Conservation (phyloP, 805 yeast species). For the Starmerella geochares region DNA sequence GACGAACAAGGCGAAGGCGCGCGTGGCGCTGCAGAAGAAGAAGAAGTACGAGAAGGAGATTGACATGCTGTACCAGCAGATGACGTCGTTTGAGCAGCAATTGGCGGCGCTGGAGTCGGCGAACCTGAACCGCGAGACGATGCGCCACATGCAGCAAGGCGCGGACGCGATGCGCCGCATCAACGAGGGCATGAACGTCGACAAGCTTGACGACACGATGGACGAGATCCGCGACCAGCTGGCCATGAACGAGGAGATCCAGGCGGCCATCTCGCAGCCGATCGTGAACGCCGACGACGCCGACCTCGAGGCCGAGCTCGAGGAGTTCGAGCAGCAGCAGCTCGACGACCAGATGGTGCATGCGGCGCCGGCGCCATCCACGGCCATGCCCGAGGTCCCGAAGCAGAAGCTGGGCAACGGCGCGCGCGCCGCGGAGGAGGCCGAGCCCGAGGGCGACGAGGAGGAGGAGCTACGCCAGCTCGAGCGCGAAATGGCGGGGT, state of each 20-base stretch:
- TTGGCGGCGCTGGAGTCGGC: slow-evolving; percentile 86
- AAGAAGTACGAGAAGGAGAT: slow-evolving; percentile 70
- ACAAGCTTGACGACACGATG: slow-evolving; percentile 95
- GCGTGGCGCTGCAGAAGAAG: slow-evolving; percentile 78
- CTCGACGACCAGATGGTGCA: slow-evolving; percentile 48
- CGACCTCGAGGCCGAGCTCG: slow-evolving; percentile 90
- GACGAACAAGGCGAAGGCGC: slow-evolving; percentile 65
- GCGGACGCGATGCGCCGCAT: slow-evolving; percentile 93
- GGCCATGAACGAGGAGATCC: slow-evolving; percentile 86
- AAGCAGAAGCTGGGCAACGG: slow-evolving; percentile 20
- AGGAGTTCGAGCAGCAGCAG: slow-evolving; percentile 74
- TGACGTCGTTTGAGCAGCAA: slow-evolving; percentile 83
- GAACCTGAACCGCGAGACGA: slow-evolving; percentile 90
- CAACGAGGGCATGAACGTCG: slow-evolving; percentile 89
- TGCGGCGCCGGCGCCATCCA: slow-evolving; percentile 36
- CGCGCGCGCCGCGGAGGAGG: not conserved
- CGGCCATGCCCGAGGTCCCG: slow-evolving; percentile 30
- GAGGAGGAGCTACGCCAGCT: slow-evolving; percentile 37
- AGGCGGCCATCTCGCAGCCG: slow-evolving; percentile 92
- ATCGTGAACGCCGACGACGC: slow-evolving; percentile 78
- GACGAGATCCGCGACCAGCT: slow-evolving; percentile 96
- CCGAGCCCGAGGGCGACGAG: slow-evolving; percentile 33
- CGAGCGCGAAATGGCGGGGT: slow-evolving; percentile 39
- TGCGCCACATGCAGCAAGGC: slow-evolving; percentile 98
- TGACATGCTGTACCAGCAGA: slow-evolving; percentile 71